Evolutionary conservation across 371 early-diverging fungal genomes (phyloP), one percentile per base, ranked within the genome.

Genomic region (Dipsacomyces acuminosporus): DNA sequence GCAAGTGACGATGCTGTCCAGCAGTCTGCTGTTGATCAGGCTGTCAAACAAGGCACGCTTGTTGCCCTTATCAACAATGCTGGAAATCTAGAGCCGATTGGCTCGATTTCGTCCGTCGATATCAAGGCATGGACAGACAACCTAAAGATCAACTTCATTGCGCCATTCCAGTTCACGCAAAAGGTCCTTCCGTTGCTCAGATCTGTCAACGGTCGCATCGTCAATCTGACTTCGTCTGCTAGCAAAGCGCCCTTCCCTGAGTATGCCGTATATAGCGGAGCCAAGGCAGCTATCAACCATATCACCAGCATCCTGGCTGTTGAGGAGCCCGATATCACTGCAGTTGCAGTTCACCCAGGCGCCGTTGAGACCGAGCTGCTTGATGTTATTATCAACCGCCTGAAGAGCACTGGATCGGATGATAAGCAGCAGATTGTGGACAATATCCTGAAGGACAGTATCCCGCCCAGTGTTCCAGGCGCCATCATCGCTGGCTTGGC

Each of bases 291-390:
- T 6, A 44, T 88, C 41, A 89, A 89, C 59, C 85, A 86, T 79
- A 72, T 88, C 59, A 73, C 78, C 3, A 58, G 63, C 17, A 71
- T 69, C 1, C 62, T 90, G 17, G 80, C 80, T 1, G 59, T 65
- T 4, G 92, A 92, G 66, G 88, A 90, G 58, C 61, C 79, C 11
- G 75, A 78, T 21, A 59, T 88, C 8, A 76, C 78, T 0, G 62
- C 80, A 1, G 65, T 90, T 47, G 80, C 89, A 17, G 35, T 90
- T 22, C 80, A 87, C 17, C 93, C 93, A 26, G 91, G 88, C 41
- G 83, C 87, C 15, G 85, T 89, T 8, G 89, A 87, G 59, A 91
- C 90, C 1, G 87, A 80, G 18, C 89, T 91, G 91, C 11, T 30
- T 11, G 30, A 11, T 11, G 5, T 11, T 30, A 11, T 30, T 5